phyloP scores from a whole-genome alignment of 352 stramenopile species.

The Globisporangium perplexum region DNA sequence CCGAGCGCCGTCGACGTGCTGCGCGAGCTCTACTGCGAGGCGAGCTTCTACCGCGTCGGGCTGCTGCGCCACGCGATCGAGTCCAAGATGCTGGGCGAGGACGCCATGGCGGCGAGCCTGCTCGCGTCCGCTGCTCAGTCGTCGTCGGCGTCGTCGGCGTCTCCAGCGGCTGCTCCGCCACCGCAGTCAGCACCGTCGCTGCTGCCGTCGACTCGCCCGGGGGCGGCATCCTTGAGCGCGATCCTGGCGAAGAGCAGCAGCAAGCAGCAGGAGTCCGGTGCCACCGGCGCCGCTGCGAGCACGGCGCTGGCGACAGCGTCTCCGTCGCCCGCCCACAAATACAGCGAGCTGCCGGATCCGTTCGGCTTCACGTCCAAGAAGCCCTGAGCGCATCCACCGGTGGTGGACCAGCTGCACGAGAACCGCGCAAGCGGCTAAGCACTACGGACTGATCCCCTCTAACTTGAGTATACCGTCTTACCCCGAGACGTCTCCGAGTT shows the following conservation, averaged over 20 bases:
- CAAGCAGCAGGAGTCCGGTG: conserved; percentile 2
- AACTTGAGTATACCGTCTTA: no score
- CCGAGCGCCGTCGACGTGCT: conserved; percentile 49
- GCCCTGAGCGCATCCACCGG: not conserved
- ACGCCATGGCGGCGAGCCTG: conserved; percentile 28
- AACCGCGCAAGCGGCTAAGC: no score
- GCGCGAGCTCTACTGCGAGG: conserved; percentile 75
- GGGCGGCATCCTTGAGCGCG: not conserved
- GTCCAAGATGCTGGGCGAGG: conserved; percentile 63
- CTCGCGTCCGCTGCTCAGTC: conserved; percentile 5
- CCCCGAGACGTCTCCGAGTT: no score
- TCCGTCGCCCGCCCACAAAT: conserved; percentile 25
- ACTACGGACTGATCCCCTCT: no score
- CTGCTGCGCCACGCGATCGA: conserved; percentile 74
- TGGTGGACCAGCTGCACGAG: no score
- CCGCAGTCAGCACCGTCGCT: not conserved
- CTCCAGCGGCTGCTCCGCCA: no score
- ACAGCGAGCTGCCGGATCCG: conserved; percentile 52
- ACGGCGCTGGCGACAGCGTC: not conserved
- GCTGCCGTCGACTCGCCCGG: not conserved
- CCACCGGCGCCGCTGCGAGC: not conserved
- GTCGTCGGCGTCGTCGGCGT: not conserved
- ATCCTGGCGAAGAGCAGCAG: not conserved
- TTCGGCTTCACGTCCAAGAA: conserved; percentile 68
- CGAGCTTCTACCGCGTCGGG: conserved; percentile 69